Evolutionary conservation across 2,329 filamentous ascomycete species (phyloP).

Genomic region (Leptographium lundbergii): DNA sequence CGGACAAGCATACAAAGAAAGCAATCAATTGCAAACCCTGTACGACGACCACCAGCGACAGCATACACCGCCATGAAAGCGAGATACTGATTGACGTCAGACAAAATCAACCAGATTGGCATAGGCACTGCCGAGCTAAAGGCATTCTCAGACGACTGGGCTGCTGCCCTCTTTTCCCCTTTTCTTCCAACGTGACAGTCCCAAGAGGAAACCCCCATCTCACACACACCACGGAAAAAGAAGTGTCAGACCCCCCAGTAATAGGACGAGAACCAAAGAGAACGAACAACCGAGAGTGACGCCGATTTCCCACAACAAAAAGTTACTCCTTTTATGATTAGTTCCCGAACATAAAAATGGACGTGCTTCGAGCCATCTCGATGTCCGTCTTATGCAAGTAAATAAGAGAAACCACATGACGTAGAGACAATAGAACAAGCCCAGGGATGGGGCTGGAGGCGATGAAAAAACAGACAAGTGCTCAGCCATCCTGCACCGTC

Average conservation of each 20-base stretch:
- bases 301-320: not conserved
- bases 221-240: not conserved
- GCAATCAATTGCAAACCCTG: too few relatives aligned
- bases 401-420: not conserved
- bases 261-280: not conserved
- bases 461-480: not conserved
- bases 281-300: not conserved
- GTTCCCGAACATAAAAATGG: not conserved
- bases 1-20: too few relatives aligned
- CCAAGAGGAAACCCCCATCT: too few relatives aligned
- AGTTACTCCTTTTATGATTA: not conserved
- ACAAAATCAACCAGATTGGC: too few relatives aligned
- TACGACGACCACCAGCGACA: too few relatives aligned
- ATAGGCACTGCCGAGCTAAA: too few relatives aligned
- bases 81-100: too few relatives aligned
- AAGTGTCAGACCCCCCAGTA: not conserved
- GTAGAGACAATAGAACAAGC: too few relatives aligned
- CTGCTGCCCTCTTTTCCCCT: too few relatives aligned
- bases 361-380: not conserved
- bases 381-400: not conserved
- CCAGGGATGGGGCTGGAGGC: not conserved
- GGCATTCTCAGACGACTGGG: too few relatives aligned
- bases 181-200: too few relatives aligned
- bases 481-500: not conserved
- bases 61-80: too few relatives aligned